A percentile compares a stretch with the other conserved stretches of the same genome.
These are phyloP conservation scores for Acanthamoeba lenticulata DNA, from an alignment of 208 protist species.

Conservation along the genomic window DNA sequence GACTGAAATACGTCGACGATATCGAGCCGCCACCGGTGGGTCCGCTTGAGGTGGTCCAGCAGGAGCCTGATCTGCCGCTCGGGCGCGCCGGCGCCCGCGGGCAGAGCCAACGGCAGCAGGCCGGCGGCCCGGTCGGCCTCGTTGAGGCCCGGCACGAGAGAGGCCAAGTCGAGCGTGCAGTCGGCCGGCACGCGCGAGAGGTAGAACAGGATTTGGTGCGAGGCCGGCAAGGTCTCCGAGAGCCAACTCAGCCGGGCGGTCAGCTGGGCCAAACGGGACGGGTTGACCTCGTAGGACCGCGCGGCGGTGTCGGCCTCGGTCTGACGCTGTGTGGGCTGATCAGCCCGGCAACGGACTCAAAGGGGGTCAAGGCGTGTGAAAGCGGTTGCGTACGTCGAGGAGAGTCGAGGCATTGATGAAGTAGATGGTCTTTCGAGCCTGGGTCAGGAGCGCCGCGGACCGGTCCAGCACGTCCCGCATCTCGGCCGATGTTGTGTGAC, in stretches of 20 bases:
- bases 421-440: slow-evolving; percentile 54
- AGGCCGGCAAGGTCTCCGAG: not conserved
- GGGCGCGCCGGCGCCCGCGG: not conserved
- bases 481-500: not conserved
- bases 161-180: not conserved
- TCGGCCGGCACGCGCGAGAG: not conserved
- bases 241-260: slow-evolving; percentile 31
- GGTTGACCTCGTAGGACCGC: not conserved
- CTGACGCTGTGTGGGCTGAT: not conserved
- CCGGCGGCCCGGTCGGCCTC: not conserved
- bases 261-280: not conserved
- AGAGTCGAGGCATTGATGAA: slow-evolving; percentile 66
- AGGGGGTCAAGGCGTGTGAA: no score
- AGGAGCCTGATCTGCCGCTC: not conserved
- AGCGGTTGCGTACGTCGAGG: not conserved
- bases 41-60: not conserved
- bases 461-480: slow-evolving; percentile 28
- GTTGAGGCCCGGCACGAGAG: not conserved
- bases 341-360: no score
- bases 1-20: slow-evolving; percentile 9
- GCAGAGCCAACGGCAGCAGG: not conserved
- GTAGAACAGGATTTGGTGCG: slow-evolving; percentile 49
- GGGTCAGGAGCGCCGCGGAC: not conserved
- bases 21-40: not conserved
- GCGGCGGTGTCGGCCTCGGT: not conserved